Conservation (phyloP, 306 rosid genomes). For the Citrullus amarus region DNA sequence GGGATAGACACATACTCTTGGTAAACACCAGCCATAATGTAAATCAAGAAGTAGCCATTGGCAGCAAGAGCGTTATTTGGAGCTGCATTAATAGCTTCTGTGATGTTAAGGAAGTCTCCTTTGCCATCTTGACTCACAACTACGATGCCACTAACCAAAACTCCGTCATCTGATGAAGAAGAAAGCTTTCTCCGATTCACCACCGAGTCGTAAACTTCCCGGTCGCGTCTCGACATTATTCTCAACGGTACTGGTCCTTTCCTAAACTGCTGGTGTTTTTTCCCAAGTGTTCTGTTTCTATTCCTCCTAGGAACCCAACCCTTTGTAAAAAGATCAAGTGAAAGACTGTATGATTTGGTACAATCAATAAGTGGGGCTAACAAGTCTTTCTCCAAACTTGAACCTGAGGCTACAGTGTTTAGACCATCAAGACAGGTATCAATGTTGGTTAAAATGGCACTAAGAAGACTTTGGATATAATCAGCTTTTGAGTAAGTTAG, state of each 20-base stretch:
- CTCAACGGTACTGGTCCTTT: constrained; percentile 16
- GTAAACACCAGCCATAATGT: constrained; percentile 27
- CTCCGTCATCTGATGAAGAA: constrained; percentile 5
- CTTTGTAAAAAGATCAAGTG: constrained; percentile 17
- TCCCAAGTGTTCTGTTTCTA: not conserved
- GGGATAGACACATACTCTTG: constrained; percentile 19
- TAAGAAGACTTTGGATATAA: constrained; percentile 23
- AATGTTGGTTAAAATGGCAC: constrained; percentile 29
- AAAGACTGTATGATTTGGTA: constrained; percentile 16
- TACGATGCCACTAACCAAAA: constrained; percentile 17
- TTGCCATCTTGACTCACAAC: constrained; percentile 25
- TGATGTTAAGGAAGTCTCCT: constrained; percentile 22
- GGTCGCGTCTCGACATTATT: constrained; percentile 14
- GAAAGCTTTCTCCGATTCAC: constrained; percentile 15
- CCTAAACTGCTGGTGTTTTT: constrained; percentile 1
- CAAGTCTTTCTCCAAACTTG: constrained; percentile 2
- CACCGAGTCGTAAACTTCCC: constrained; percentile 9
- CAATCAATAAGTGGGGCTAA: constrained; percentile 4
- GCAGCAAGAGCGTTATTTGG: constrained; percentile 25
- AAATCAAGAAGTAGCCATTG: constrained; percentile 31
- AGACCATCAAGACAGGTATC: constrained; percentile 28
- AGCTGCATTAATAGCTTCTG: constrained; percentile 18
- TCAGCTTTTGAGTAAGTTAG: constrained; percentile 22
- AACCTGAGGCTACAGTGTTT: constrained; percentile 1
- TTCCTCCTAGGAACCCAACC: constrained; percentile 29